Evolutionary conservation across 2,329 filamentous ascomycete genomes (phyloP), one percentile per base, ranked within the genome.

Genomic region (Dichotomopilus funicola): DNA sequence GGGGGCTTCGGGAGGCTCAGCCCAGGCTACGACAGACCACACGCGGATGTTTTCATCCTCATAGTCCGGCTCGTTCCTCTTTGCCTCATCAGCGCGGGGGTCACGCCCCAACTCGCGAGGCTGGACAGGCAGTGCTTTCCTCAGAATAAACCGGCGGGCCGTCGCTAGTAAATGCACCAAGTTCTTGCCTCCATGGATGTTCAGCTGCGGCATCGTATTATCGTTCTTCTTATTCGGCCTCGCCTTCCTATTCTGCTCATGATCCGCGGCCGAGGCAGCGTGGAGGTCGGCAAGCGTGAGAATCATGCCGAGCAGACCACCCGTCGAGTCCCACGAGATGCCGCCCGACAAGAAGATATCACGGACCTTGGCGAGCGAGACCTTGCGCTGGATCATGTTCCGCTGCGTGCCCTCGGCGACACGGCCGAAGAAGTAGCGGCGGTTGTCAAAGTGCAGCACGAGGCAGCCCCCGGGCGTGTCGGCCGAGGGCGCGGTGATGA

Each of bases 371-470:
- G 76, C 70, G 62, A 95, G 65, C 37, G 78, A 75, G 8, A 86
- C 67, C 54, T 84, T 87, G 60, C 86, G 81, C 71, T 91, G 85
- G 40, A 79, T 78, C 66, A 87, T 77, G 48, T 85, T 83, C 55
- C 94, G 81, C 74, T 97, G 94, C 0, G 87, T 87, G 12, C 92
- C 94, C 71, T 99, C 94, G 8, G 84, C 75, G 12, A 92, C 70
- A 64, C 87, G 86, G 19, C 94, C 94, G 66, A 99, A 87, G 12
- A 96, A 63, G 70, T 99, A 99, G 55, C 89, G 81, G 64, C 87
- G 86, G 65, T 84, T 81, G 64, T 92, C 88, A 66, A 91, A 91
- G 67, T 92, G 85, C 6, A 99, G 76, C 40, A 90, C 68, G 36
- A 97, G 70, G 49, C 82, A 81, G 2, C 89, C 89, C 53, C 92